Evolutionary conservation across 177 flowering plant genomes (phyloP), one percentile per base, ranked within the genome.

Genomic region (Vitis hybrid): DNA sequence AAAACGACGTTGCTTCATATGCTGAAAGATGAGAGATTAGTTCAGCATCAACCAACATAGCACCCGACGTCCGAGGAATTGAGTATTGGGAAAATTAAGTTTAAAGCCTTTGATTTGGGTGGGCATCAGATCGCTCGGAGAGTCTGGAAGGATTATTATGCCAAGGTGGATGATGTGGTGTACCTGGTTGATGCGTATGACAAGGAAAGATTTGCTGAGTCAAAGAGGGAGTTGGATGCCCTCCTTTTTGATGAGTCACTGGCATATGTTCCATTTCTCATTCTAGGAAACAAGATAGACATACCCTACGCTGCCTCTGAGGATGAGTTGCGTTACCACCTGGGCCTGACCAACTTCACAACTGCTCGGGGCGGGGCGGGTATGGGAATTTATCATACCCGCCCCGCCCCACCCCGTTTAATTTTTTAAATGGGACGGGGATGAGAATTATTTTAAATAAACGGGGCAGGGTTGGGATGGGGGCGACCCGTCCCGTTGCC

Each of bases 61-160:
- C 78, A 89, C 76, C 96, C 96, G 15, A 89, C 93, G 11, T 90
- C 96, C 3, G 96, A 90, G 78, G 97, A 91, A 67, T 72, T 91
- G 77, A 89, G 94, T 71, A 91, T 91, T 62, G 97, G 94, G 49
- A 78, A 86, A 64, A 91, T 91, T 72, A 91, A 90, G 83, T 88
- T 90, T 74, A 90, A 90, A 60, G 94, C 92, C 22, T 90, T 90
- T 72, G 97, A 91, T 85, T 86, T 91, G 80, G 97, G 97, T 45
- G 94, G 97, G 3, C 94, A 90, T 75, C 96, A 87, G 82, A 89
- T 90, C 67, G 95, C 95, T 75, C 87, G 95, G 58, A 78, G 93
- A 39, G 97, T 90, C 60, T 90, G 96, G 96, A 89, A 89, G 57
- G 95, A 90, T 75, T 90, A 89, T 72, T 87, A 90, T 66, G 91